Conservation (phyloP, 108 stramenopile species). For the Conticribra weissflogii region DNA sequence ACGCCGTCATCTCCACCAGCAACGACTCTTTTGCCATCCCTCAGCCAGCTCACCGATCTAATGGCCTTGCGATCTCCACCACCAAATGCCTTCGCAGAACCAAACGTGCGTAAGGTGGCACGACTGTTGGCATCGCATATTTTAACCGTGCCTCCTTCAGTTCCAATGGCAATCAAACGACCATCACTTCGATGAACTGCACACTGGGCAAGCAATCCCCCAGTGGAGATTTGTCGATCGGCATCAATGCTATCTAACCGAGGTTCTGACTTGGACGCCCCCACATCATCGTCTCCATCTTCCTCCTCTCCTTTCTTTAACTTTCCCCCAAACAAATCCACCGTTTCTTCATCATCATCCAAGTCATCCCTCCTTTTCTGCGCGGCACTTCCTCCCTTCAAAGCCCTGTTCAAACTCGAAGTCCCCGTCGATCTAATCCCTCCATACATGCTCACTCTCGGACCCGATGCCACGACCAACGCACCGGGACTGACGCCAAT, state of each 20-base stretch:
- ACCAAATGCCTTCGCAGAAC: slow-evolving; percentile 18
- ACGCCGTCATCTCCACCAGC: slow-evolving; percentile 56
- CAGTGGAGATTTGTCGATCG: slow-evolving; percentile 74
- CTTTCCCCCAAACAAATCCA: slow-evolving; percentile 22
- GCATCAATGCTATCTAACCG: slow-evolving; percentile 43
- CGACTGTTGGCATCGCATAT: slow-evolving; percentile 75
- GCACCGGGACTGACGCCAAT: slow-evolving; percentile 11
- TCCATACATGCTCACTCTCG: slow-evolving; percentile 76
- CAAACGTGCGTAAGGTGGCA: slow-evolving; percentile 70
- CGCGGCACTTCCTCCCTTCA: slow-evolving; percentile 30
- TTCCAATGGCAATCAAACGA: slow-evolving; percentile 76
- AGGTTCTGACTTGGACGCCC: too few species aligned
- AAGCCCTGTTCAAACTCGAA: slow-evolving; percentile 49
- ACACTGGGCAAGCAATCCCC: slow-evolving; percentile 67
- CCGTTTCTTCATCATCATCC: slow-evolving; percentile 12
- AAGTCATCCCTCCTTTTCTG: slow-evolving; percentile 2
- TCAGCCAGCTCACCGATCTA: slow-evolving; percentile 67
- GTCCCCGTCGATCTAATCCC: slow-evolving; percentile 14
- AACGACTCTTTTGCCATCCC: slow-evolving; percentile 72
- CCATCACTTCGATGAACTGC: slow-evolving; percentile 72
- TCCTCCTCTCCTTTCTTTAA: slow-evolving; percentile 3
- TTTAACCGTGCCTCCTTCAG: slow-evolving; percentile 65
- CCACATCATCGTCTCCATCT: slow-evolving; percentile 6
- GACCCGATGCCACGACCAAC: slow-evolving; percentile 74
- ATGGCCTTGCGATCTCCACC: slow-evolving; percentile 54